A percentile compares a stretch with the other conserved stretches of the same genome.
phyloP scores from a whole-genome alignment of 2,329 filamentous ascomycete species.

The Exophiala oligosperma region DNA sequence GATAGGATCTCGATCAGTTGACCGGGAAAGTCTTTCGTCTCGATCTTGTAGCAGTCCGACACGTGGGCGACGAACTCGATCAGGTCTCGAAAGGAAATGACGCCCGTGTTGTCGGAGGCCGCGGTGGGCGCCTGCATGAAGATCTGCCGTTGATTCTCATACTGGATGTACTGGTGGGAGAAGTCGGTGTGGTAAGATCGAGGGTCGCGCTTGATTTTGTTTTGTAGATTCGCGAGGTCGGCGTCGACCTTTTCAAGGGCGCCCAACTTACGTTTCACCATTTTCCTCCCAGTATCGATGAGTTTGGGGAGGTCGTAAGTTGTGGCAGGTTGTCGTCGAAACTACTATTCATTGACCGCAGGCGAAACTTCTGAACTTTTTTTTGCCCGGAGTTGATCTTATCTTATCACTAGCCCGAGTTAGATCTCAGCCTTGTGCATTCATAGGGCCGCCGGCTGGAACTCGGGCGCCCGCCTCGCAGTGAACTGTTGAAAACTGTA shows the following conservation, averaged over 20 bases:
- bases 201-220: conserved; percentile 87
- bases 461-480: no score
- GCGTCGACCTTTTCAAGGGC: conserved; percentile 95
- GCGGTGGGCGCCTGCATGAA: conserved; percentile 82
- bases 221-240: conserved; percentile 83
- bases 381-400: no score
- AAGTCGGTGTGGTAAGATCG: conserved; percentile 90
- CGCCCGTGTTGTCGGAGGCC: conserved; percentile 68
- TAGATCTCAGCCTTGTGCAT: no score
- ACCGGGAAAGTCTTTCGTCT: conserved; percentile 73
- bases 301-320: no score
- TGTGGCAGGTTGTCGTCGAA: no score
- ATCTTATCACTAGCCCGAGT: no score
- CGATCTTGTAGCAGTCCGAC: conserved; percentile 85
- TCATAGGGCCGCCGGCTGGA: no score
- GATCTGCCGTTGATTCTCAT: conserved; percentile 86
- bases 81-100: conserved; percentile 83
- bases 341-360: no score
- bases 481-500: no score
- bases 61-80: conserved; percentile 94
- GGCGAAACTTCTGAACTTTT: no score
- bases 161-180: conserved; percentile 82
- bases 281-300: conserved; percentile 36
- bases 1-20: conserved; percentile 80
- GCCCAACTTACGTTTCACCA: conserved; percentile 86